Evolutionary conservation across 345 rosid genomes (phyloP).

Genomic region (Iberis pinnata): DNA sequence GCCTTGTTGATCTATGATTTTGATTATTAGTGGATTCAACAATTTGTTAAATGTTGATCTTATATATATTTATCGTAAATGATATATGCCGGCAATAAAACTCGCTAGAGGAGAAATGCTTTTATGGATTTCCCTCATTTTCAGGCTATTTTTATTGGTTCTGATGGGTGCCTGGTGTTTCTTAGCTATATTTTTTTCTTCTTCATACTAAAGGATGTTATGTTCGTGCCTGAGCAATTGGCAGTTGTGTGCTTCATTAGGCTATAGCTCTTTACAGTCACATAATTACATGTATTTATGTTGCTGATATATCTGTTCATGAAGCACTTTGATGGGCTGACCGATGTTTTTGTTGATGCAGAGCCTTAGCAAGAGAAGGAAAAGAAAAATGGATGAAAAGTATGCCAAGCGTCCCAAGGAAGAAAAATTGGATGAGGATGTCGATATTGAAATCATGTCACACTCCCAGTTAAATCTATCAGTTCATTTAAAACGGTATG

Average conservation of each 20-base stretch:
- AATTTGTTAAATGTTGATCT: not conserved
- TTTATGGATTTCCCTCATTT: not conserved
- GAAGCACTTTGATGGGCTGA: too few species aligned
- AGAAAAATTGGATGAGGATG: slow-evolving; percentile 1
- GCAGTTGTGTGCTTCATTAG: not conserved
- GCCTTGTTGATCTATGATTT: too few species aligned
- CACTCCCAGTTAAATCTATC: slow-evolving; percentile 16
- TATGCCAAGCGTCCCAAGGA: not conserved
- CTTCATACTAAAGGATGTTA: slow-evolving; percentile 4
- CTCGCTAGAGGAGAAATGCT: not conserved
- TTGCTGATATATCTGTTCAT: too few species aligned
- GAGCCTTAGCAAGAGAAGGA: slow-evolving; percentile 11
- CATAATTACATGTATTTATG: not conserved
- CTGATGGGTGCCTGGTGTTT: slow-evolving; percentile 6
- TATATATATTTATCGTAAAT: not conserved
- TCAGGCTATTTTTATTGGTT: slow-evolving; percentile 7
- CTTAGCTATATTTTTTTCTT: not conserved
- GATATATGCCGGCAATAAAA: not conserved
- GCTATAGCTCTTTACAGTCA: not conserved
- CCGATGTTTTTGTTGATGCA: slow-evolving; percentile 13
- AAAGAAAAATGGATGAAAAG: slow-evolving; percentile 23
- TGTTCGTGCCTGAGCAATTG: slow-evolving; percentile 11
- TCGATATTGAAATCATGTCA: slow-evolving; percentile 19
- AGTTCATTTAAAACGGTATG: slow-evolving; percentile 16
- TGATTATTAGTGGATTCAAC: too few species aligned